Percentiles rank a stretch among this genome's conserved stretches.
Conservation (phyloP, 176 grass and related monocot genomes). For the Hsuehochloa calcarea region DNA sequence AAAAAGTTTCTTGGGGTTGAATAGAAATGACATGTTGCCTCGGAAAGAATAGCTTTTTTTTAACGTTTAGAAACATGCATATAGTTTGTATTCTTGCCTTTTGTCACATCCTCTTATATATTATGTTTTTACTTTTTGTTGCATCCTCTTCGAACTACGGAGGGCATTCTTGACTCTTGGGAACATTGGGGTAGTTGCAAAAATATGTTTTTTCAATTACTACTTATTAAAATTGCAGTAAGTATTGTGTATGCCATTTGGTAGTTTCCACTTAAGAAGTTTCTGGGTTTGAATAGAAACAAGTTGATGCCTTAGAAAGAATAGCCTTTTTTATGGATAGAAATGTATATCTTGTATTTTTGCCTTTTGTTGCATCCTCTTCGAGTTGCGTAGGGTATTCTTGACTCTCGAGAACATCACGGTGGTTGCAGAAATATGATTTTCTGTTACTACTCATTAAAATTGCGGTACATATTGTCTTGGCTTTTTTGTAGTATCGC, state of each 20-base stretch:
- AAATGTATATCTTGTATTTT: not conserved
- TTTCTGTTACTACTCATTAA: not conserved
- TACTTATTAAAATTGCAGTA: not conserved
- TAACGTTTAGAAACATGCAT: no score
- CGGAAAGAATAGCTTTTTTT: no score
- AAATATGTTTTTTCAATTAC: constrained; percentile 3
- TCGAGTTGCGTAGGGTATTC: not conserved
- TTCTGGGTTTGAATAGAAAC: not conserved
- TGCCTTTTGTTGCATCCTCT: no score
- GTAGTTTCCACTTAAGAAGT: not conserved
- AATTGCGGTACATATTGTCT: not conserved
- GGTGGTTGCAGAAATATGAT: not conserved
- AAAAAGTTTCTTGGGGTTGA: not conserved
- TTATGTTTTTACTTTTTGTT: no score
- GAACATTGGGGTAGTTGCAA: no score
- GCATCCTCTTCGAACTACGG: no score
- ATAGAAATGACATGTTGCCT: not conserved
- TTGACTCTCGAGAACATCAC: not conserved
- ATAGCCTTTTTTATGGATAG: not conserved
- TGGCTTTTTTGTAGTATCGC: not conserved
- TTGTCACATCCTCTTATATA: no score
- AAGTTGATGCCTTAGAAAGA: not conserved
- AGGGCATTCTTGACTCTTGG: no score
- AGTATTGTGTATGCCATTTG: not conserved
- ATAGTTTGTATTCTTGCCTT: no score